phyloP scores from a whole-genome alignment of 805 yeast genomes.

The Alloascoidea hylecoeti region DNA sequence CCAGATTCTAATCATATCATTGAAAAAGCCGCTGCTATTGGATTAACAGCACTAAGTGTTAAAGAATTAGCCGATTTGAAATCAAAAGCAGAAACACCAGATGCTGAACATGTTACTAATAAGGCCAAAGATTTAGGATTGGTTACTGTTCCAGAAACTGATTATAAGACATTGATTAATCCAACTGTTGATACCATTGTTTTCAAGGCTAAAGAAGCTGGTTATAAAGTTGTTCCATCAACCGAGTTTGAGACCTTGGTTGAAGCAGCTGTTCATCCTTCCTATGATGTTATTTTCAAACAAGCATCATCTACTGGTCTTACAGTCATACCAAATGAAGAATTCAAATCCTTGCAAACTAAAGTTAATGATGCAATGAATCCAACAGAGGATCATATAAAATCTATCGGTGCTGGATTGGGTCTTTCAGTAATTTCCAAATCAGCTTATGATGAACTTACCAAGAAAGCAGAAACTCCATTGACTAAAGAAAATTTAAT shows the following conservation, averaged over 20 bases:
- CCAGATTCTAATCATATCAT: too few species aligned
- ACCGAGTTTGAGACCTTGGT: neutral
- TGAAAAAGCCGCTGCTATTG: too few species aligned
- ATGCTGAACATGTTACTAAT: neutral
- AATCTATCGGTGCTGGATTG: conserved; percentile 3
- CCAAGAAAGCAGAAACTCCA: conserved; percentile 4
- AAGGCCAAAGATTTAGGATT: neutral
- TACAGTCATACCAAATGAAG: conserved; percentile 14
- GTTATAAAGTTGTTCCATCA: neutral
- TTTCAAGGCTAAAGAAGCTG: neutral
- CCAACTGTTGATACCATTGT: neutral
- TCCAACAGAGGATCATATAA: conserved; percentile 3
- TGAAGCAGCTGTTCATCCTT: neutral
- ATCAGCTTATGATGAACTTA: conserved; percentile 1
- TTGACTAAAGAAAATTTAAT: conserved; percentile 2
- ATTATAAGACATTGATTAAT: neutral
- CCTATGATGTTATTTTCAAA: too few species aligned
- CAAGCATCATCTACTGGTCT: conserved; percentile 9
- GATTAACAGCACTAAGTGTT: too few species aligned
- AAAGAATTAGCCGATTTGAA: too few species aligned
- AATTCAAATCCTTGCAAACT: conserved; percentile 12
- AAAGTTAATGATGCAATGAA: conserved; percentile 5
- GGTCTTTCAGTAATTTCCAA: conserved; percentile 2
- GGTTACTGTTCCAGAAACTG: neutral
- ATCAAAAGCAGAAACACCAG: neutral